phyloP scores from a whole-genome alignment of 139 green algal species.

The Zygnema circumcarinatum region DNA sequence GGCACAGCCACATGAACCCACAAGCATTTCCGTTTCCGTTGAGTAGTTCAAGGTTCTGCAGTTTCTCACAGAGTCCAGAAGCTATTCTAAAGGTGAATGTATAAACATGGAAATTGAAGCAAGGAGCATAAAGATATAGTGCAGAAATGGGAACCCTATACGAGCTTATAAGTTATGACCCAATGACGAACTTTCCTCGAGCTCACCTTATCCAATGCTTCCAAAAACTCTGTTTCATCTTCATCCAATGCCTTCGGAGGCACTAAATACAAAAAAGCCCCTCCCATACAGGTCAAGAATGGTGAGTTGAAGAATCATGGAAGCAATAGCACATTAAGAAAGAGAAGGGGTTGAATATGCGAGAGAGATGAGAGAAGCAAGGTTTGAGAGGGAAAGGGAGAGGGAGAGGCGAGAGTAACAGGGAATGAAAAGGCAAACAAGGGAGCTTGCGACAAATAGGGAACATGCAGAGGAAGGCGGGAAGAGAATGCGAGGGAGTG shows the following conservation, averaged over 20 bases:
- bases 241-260: slow-evolving; percentile 27
- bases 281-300: not conserved
- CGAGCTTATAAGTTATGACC: no score
- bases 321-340: not conserved
- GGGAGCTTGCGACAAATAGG: no score
- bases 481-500: no score
- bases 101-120: no score
- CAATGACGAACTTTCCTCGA: no score
- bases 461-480: no score
- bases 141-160: no score
- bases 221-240: slow-evolving; percentile 35
- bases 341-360: not conserved
- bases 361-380: not conserved
- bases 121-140: no score
- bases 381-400: not conserved
- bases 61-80: no score
- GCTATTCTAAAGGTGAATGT: no score
- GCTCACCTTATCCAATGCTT: slow-evolving; percentile 23
- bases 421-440: not conserved
- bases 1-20: not conserved
- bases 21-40: not conserved
- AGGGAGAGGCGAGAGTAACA: not conserved
- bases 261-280: not conserved
- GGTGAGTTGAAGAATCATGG: not conserved
- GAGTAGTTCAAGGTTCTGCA: no score